These are phyloP conservation scores for Coffea eugenioides DNA, from an alignment of 257 asterid species.

Conservation along the genomic window DNA sequence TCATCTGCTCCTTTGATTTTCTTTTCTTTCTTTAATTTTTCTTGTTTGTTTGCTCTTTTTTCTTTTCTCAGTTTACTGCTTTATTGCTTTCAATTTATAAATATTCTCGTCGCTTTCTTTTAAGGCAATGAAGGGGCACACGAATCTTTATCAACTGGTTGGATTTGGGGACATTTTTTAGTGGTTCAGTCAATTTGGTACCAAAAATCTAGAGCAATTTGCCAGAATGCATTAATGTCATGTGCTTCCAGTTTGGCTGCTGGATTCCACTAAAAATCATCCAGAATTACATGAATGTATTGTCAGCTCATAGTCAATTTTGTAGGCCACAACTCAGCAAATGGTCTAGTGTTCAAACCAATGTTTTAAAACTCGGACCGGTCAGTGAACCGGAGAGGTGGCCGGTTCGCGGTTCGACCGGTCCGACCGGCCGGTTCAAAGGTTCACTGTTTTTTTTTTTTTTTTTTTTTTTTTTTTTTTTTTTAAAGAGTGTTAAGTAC, in stretches of 20 bases:
- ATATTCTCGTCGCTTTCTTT: conserved; percentile 24
- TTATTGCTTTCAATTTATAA: conserved; percentile 40
- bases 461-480: too few relatives aligned
- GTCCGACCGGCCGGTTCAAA: too few relatives aligned
- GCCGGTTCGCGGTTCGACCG: too few relatives aligned
- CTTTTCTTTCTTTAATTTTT: conserved; percentile 24
- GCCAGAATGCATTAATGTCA: not conserved
- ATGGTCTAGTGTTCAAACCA: not conserved
- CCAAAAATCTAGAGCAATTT: conserved; percentile 5
- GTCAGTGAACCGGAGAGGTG: too few relatives aligned
- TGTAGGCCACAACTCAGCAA: conserved; percentile 18
- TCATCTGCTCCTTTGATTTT: conserved; percentile 24
- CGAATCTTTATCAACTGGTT: conserved; percentile 34
- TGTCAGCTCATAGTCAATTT: conserved; percentile 17
- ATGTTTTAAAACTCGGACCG: too few relatives aligned
- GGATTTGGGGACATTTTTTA: conserved; percentile 41
- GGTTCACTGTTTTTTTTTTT: too few relatives aligned
- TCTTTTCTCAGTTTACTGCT: conserved; percentile 33
- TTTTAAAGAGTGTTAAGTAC: too few relatives aligned
- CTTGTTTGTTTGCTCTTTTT: conserved; percentile 45
- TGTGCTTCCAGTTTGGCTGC: not conserved
- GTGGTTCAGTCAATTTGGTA: conserved; percentile 33
- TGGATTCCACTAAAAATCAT: conserved; percentile 2
- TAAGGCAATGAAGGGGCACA: conserved; percentile 39
- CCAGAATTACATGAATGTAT: not conserved